These are phyloP conservation scores for Trypanosomatidae sp. DNA, from an alignment of 208 protist species.

Conservation along the genomic window DNA sequence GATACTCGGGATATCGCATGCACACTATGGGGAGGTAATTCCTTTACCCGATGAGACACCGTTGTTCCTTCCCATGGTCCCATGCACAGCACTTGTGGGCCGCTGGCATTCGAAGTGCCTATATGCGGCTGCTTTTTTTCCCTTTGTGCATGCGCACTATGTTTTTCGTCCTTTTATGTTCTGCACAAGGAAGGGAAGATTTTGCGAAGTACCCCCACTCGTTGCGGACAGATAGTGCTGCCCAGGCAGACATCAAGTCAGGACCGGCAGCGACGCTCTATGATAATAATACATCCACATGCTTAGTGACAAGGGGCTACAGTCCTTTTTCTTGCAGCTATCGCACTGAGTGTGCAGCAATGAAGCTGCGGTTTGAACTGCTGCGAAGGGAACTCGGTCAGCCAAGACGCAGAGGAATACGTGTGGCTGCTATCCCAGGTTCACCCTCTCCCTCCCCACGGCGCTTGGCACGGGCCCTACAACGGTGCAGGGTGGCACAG, in stretches of 20 bases:
- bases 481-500: neutral
- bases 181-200: neutral
- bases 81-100: neutral
- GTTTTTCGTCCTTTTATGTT: neutral
- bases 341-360: neutral
- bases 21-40: neutral
- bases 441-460: neutral
- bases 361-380: neutral
- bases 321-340: neutral
- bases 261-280: neutral
- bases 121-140: neutral
- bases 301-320: neutral
- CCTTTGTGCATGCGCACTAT: neutral
- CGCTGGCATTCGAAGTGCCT: neutral
- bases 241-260: neutral
- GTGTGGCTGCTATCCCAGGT: neutral
- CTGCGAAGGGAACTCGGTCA: neutral
- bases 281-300: neutral
- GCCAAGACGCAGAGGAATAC: neutral
- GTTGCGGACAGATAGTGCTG: neutral
- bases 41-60: neutral
- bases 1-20: neutral
- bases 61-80: neutral
- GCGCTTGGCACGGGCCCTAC: neutral
- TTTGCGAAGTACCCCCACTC: neutral